phyloP scores from a whole-genome alignment of 2,329 filamentous ascomycete species.

The Chaetomium sp. region DNA sequence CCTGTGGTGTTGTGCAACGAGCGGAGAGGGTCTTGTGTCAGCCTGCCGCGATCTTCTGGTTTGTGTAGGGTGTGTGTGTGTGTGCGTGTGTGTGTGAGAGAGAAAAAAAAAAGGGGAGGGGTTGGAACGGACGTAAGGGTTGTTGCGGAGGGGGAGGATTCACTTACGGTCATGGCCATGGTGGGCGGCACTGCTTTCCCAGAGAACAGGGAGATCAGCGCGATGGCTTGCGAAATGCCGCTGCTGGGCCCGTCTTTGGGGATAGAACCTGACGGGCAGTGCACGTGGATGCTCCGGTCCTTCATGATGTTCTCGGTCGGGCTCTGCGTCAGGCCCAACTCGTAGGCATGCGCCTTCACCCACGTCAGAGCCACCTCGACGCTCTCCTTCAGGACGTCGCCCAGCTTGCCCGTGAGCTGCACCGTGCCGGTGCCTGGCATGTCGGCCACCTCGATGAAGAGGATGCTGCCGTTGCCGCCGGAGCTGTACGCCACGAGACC shows the following conservation, averaged over 20 bases:
- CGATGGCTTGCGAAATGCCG: conserved; percentile 91
- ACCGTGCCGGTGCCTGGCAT: conserved; percentile 93
- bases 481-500: conserved; percentile 93
- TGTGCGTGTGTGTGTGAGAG: not conserved
- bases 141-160: conserved; percentile 22
- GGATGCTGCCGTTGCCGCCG: conserved; percentile 89
- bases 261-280: conserved; percentile 92
- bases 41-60: conserved; percentile 21
- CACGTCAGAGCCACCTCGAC: conserved; percentile 95
- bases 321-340: conserved; percentile 79
- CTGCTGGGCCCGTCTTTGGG: conserved; percentile 90
- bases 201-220: conserved; percentile 85
- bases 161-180: conserved; percentile 85
- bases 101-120: not conserved
- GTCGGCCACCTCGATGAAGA: conserved; percentile 97
- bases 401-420: conserved; percentile 93
- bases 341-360: conserved; percentile 95
- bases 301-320: conserved; percentile 94
- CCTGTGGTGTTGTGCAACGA: conserved; percentile 46
- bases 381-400: conserved; percentile 94
- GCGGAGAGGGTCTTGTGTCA: conserved; percentile 30
- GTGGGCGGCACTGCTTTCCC: conserved; percentile 84
- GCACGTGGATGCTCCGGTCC: conserved; percentile 88
- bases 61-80: not conserved
- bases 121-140: conserved; percentile 26